Evolutionary conservation across 352 stramenopile genomes (phyloP).

Genomic region (Hyaloperonospora arabidopsidis): DNA sequence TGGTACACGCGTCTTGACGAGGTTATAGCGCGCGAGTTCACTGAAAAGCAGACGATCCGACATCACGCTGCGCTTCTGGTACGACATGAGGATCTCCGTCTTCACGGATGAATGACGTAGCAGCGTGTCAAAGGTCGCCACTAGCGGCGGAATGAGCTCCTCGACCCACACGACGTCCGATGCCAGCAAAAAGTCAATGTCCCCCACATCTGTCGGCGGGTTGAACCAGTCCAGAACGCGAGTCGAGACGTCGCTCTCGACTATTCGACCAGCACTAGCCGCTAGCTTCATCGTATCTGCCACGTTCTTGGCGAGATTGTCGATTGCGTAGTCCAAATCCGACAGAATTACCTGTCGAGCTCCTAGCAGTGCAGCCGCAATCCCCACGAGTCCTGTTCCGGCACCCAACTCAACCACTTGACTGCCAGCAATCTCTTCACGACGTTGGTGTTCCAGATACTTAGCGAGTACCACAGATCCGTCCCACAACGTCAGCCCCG

Average conservation of each 20-base stretch:
- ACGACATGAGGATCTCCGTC: constrained; percentile 55
- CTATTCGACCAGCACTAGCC: not conserved
- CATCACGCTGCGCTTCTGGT: constrained; percentile 56
- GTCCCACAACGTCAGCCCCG: constrained; percentile 87
- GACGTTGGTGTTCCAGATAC: constrained; percentile 69
- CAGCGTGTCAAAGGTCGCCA: constrained; percentile 56
- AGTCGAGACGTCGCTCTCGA: constrained; percentile 16
- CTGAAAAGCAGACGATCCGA: constrained; percentile 55
- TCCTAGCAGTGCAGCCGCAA: constrained; percentile 73
- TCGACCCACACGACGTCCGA: constrained; percentile 89
- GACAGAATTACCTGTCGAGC: constrained; percentile 71
- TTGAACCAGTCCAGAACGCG: constrained; percentile 67
- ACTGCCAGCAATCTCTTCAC: constrained; percentile 23
- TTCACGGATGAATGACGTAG: constrained; percentile 28
- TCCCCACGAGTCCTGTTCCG: constrained; percentile 80
- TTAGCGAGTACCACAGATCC: constrained; percentile 87
- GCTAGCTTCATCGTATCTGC: constrained; percentile 33
- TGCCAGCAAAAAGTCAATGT: constrained; percentile 77
- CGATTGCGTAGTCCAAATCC: constrained; percentile 83
- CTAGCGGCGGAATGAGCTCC: constrained; percentile 79
- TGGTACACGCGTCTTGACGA: constrained; percentile 28
- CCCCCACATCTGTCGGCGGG: constrained; percentile 38
- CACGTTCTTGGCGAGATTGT: constrained; percentile 62
- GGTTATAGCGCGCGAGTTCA: constrained; percentile 31
- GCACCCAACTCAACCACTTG: constrained; percentile 77